A percentile compares a stretch with the other conserved stretches of the same genome.
phyloP scores from a whole-genome alignment of 495 filamentous ascomycete genomes.

The Opeltia flavorubescens region DNA sequence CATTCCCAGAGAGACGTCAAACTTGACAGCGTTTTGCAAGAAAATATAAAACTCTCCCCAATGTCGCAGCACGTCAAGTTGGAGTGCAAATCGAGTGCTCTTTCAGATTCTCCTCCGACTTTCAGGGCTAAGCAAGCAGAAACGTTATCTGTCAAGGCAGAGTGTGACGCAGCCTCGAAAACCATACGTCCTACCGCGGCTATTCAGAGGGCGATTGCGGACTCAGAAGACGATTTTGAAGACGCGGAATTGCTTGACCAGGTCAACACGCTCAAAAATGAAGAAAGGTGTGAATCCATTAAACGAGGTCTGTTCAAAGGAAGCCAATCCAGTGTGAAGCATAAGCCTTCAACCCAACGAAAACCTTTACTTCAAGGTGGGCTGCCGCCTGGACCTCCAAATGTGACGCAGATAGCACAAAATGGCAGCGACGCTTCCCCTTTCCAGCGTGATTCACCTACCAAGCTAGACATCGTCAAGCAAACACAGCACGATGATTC shows the following conservation, averaged over 20 bases:
- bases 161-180: not conserved
- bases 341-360: not conserved
- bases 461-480: slow-evolving; percentile 8
- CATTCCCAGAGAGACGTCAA: no score
- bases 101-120: not conserved
- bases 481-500: not conserved
- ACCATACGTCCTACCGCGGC: not conserved
- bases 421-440: slow-evolving; percentile 19
- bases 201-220: slow-evolving; percentile 21
- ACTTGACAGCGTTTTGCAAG: not conserved
- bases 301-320: no score
- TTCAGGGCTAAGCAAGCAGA: not conserved
- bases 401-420: not conserved
- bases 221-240: slow-evolving; percentile 34
- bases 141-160: not conserved
- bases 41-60: no score
- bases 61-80: no score
- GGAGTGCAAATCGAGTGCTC: no score
- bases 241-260: not conserved
- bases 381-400: not conserved
- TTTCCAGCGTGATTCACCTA: slow-evolving; percentile 23
- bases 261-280: not conserved
- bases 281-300: no score
- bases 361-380: not conserved
- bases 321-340: not conserved